These are phyloP conservation scores for Xanthoceras sorbifolium DNA, from an alignment of 345 rosid species.

Conservation along the genomic window DNA sequence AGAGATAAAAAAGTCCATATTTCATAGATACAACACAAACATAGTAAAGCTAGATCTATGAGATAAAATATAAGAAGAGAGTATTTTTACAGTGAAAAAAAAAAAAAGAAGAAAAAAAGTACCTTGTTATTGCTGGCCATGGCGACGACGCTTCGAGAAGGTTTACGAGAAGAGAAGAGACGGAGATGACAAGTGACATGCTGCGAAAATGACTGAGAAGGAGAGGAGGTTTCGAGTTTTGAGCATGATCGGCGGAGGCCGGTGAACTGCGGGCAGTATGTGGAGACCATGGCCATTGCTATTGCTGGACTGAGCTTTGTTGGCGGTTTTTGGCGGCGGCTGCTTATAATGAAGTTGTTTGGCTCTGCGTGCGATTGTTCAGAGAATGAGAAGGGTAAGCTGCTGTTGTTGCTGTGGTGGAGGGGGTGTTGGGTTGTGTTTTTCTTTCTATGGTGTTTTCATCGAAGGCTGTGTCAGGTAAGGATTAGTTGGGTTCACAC, in stretches of 20 bases:
- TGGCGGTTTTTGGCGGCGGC: background rate
- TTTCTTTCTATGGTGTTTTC: background rate
- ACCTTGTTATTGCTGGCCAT: slow-evolving; percentile 98
- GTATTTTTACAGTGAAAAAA: background rate
- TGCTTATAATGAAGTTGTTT: background rate
- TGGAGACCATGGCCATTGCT: slow-evolving; percentile 62
- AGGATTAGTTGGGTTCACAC: slow-evolving; percentile 18
- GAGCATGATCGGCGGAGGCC: slow-evolving; percentile 58
- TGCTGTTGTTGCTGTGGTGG: background rate
- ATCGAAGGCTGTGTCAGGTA: background rate
- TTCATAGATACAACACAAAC: background rate
- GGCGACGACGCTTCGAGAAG: slow-evolving; percentile 61
- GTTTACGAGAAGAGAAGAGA: slow-evolving; percentile 50
- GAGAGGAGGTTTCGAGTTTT: slow-evolving; percentile 39
- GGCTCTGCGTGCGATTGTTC: background rate
- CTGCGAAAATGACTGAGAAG: slow-evolving; percentile 44
- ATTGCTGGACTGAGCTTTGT: slow-evolving; percentile 27
- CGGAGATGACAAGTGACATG: slow-evolving; percentile 52
- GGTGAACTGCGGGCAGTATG: slow-evolving; percentile 51
- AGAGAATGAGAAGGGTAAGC: background rate
- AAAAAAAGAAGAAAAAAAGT: background rate
- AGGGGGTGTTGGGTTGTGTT: slow-evolving; percentile 4
- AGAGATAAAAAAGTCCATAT: background rate
- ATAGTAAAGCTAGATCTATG: background rate
- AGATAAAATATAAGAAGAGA: background rate